Evolutionary conservation across 1,284 basidiomycete genomes (phyloP), one percentile per base, ranked within the genome.

Genomic region (Ustilago sp.): DNA sequence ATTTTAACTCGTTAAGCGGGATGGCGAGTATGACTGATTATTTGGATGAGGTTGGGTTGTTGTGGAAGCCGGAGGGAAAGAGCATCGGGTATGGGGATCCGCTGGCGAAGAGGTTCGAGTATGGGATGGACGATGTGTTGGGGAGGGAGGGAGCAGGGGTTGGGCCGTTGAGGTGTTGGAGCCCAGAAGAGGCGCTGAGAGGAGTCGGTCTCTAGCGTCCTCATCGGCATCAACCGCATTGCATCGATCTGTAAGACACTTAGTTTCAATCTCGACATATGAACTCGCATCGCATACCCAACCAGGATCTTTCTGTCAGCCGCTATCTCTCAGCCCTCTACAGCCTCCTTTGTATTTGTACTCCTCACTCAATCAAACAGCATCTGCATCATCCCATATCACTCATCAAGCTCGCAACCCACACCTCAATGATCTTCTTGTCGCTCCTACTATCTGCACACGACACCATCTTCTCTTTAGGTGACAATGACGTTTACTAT

Each of bases 1-100:
- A 87, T 74, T 90, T 90, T 83, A 90, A 90, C 78, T 83, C 86
- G 35, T 80, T 90, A 3, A 82, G 85, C 1, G 88, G 87, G 34
- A 85, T 87, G 36, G 88, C 88, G 1, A 87, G 86, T 9, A 86
- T 88, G 1, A 80, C 89, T 8, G 89, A 90, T 68, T 89, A 88
- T 66, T 80, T 90, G 34, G 84, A 86, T 19, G 81, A 81, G 31
- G 73, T 86, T 36, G 88, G 87, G 7, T 62, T 77, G 62, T 34
- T 73, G 53, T 60, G 48, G 48, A 50, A 50, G 31, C 61, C 7
- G 28, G 9, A 19, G 41, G 19, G 5, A 32, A 39, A 45, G 54
- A 39, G 23, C 35, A 28, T 55, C 15, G 17, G 19, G n/a, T 7
- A 64, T 36, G 62, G 56, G 9, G 74, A 77, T 61, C 68, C 74